These are phyloP conservation scores for Paecilomyces formosus DNA, from an alignment of 2,329 filamentous ascomycete genomes.

Conservation along the genomic window DNA sequence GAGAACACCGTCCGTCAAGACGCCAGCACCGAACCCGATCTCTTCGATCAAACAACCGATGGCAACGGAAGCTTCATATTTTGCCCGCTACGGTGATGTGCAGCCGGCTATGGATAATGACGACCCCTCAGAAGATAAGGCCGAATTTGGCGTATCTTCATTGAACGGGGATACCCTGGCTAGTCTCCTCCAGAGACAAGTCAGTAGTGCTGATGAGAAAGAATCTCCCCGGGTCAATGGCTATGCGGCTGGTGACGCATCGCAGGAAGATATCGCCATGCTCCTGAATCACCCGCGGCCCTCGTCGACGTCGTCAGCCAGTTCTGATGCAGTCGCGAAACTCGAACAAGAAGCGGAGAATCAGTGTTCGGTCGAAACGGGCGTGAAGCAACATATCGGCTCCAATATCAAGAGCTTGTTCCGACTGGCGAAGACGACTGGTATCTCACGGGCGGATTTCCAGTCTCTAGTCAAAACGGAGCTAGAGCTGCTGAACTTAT, in stretches of 20 bases:
- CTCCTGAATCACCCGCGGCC: slow-evolving; percentile 37
- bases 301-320: slow-evolving; percentile 35
- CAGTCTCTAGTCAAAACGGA: slow-evolving; percentile 52
- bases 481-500: slow-evolving; percentile 49
- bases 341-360: slow-evolving; percentile 48
- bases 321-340: slow-evolving; percentile 44
- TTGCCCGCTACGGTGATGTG: slow-evolving; percentile 54
- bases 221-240: slow-evolving; percentile 16
- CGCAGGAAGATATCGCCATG: slow-evolving; percentile 16
- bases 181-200: slow-evolving; percentile 31
- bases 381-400: slow-evolving; percentile 57
- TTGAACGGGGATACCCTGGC: slow-evolving; percentile 47
- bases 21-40: slow-evolving; percentile 19
- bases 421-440: slow-evolving; percentile 50
- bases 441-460: slow-evolving; percentile 54
- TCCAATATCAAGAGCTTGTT: slow-evolving; percentile 58
- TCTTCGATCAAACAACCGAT: slow-evolving; percentile 21
- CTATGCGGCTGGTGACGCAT: slow-evolving; percentile 11
- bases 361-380: slow-evolving; percentile 50
- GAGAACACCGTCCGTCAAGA: slow-evolving; percentile 40
- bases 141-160: slow-evolving; percentile 43
- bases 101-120: slow-evolving; percentile 58
- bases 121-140: slow-evolving; percentile 51
- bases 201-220: slow-evolving; percentile 16
- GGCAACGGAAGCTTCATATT: slow-evolving; percentile 52